Base-by-base conservation (phyloP, 371 early-diverging fungal genomes). In the Enterospora canceri region DNA sequence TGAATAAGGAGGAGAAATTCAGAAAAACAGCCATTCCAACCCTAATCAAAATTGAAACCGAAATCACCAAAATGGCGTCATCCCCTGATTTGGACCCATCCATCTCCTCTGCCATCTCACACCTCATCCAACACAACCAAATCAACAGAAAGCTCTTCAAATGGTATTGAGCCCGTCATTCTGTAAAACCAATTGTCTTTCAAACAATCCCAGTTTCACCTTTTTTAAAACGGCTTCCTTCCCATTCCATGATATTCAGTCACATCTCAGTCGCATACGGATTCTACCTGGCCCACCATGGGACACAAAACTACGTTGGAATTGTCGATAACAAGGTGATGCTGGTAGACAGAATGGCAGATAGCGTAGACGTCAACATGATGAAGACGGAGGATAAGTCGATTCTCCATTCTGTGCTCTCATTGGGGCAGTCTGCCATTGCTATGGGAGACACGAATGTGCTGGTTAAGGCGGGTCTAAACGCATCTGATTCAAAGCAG, bases 1-100 rank as follows among this genome's bases (percentile, higher is more conserved):
- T 91, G 29, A 65, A 85, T 24, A 87, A 87, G 72, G 90, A 91
- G 76, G 91, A 90, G 60, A 85, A 85, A 71, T 90, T 87, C 82
- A 78, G 92, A 31, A 88, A 87, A 58, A 84, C 84, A 1, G 88
- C 89, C 35, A 86, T 83, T 65, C 90, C 90, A 24, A 87, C 84
- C 1, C 77, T 91, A 48, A 65, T 89, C n/a, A 83, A 80, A 53
- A 72, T 88, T 61, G 91, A 91, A 75, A 78, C 82, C 40, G 73
- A 79, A 2, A 81, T 91, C 32, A 73, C 85, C 49, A 32, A 66
- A 16, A 34, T 59, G 21, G 40, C 74, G 26, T 47, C 66, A 12
- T 48, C 51, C 26, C 76, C 70, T 69, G 70, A 70, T 50, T 15
- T 40, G 5, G 26, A 49, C 8, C 76, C 67, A 67, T 63, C 62